These are phyloP conservation scores for Zymoseptoria ardabiliae DNA, from an alignment of 2,329 filamentous ascomycete species.

Conservation along the genomic window DNA sequence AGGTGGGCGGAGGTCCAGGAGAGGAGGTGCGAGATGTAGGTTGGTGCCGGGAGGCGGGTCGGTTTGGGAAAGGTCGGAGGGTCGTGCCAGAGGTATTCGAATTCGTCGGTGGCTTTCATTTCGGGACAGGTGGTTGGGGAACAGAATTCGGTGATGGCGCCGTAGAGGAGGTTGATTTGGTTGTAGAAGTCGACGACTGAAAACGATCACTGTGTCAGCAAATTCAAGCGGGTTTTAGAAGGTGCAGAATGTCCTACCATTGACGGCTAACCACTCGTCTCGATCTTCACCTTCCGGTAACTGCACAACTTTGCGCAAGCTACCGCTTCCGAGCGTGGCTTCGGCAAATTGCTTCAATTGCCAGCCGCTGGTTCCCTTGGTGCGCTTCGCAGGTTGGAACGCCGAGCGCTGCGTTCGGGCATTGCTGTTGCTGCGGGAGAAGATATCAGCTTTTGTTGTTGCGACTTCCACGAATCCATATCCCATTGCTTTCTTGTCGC, in stretches of 20 bases:
- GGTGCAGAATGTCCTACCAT: constrained; percentile 54
- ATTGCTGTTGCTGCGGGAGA: constrained; percentile 34
- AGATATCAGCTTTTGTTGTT: constrained; percentile 29
- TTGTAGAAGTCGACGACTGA: constrained; percentile 99
- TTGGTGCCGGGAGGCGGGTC: constrained; percentile 94
- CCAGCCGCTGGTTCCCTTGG: constrained; percentile 83
- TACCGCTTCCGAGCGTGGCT: constrained; percentile 89
- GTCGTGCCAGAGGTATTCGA: constrained; percentile 99
- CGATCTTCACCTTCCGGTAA: constrained; percentile 94
- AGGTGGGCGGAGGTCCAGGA: constrained; percentile 92
- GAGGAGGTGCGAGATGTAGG: constrained; percentile 98
- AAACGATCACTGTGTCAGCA: background rate
- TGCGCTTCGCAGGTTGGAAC: constrained; percentile 78
- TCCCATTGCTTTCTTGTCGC: constrained; percentile 12
- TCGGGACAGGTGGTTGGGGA: constrained; percentile 94
- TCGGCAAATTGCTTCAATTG: constrained; percentile 97
- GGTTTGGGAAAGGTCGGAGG: constrained; percentile 87
- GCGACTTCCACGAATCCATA: constrained; percentile 21
- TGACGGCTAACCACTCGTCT: constrained; percentile 97
- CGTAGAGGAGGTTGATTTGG: constrained; percentile 97
- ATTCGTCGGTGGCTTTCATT: constrained; percentile 99
- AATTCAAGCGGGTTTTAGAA: background rate
- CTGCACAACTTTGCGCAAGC: constrained; percentile 91
- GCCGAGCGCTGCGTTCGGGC: constrained; percentile 65
- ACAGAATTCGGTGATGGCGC: constrained; percentile 98